Base-by-base conservation (phyloP, 192 early-diverging fungal genomes). In the Diversispora epigaea region DNA sequence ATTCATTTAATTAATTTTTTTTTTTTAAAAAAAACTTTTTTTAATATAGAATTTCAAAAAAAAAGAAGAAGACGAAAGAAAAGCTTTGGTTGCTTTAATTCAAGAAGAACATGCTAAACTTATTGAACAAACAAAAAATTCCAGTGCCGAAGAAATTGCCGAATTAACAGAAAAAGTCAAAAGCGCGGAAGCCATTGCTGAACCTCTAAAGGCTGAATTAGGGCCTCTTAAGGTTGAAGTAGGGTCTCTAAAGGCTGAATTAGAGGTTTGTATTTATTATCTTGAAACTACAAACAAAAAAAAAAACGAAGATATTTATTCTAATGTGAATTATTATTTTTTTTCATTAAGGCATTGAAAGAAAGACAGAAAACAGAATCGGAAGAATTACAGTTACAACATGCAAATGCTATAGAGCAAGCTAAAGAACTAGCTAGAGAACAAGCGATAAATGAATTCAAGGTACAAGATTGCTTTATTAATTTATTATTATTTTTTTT, bases 121-220 rank as follows among this genome's bases (percentile, higher is more conserved):
- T 22, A 22, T 73, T 22, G 46, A 73, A 9, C 4, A 40, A 8
- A 10, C 47, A 49, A 60, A 63, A 49, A 45, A 40, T 60, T 21
- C 7, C 0, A 41, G 63, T 74, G 72, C 7, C 6, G 7, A 12
- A 6, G 47, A 74, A 47, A 40, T 49, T 32, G 19, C 56, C 5
- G 45, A 64, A 49, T 62, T 62, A 46, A 15, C 15, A 39, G 54
- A 63, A 46, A 74, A 61, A 40, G 43, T 62, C 50, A 21, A 74
- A 47, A 32, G 17, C 10, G 60, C 19, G 15, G 72, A 74, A 74
- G 17, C 14, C 14, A 14, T 46, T 32, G 60, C 60, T 19, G 22
- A 74, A 47, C 32, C 56, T 58, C 55, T 72, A 60, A 43, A 9
- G 58, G 40, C 6, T 21, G 70, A 55, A 21, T 60, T 32, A 32